These are phyloP conservation scores for Aspergillus ruber DNA, from an alignment of 2,329 filamentous ascomycete genomes.

Conservation along the genomic window DNA sequence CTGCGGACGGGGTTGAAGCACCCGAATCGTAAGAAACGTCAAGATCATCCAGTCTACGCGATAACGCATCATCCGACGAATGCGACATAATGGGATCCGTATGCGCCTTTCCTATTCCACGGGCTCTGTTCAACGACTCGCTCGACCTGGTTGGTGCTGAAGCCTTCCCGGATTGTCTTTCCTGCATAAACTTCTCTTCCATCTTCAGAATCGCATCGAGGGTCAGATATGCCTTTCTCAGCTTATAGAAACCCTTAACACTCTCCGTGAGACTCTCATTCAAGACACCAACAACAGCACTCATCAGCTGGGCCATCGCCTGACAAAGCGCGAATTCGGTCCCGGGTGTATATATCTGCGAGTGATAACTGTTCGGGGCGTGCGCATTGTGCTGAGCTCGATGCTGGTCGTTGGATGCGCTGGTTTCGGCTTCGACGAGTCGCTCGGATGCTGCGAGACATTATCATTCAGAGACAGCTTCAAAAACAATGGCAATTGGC, in stretches of 20 bases:
- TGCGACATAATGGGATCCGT: conserved; percentile 2
- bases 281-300: conserved; percentile 77
- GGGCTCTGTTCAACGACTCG: background rate
- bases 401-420: conserved; percentile 69
- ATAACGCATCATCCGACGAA: conserved; percentile 11
- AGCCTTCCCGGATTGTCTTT: conserved; percentile 8
- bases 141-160: conserved; percentile 4
- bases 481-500: background rate
- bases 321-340: conserved; percentile 81
- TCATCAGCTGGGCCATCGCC: conserved; percentile 82
- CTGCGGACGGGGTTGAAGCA: conserved; percentile 13
- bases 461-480: too few relatives aligned
- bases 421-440: conserved; percentile 68
- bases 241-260: conserved; percentile 84
- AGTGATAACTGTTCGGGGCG: conserved; percentile 47
- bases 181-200: conserved; percentile 56
- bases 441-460: conserved; percentile 54
- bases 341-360: conserved; percentile 69
- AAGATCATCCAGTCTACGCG: conserved; percentile 17
- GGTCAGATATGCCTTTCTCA: conserved; percentile 80
- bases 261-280: conserved; percentile 91
- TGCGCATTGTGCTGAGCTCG: conserved; percentile 61
- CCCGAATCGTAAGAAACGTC: conserved; percentile 12
- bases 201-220: conserved; percentile 71
- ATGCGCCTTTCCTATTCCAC: too few relatives aligned